Percentiles rank a stretch among this genome's conserved stretches.
These are phyloP conservation scores for Jatropha podagrica DNA, from an alignment of 441 rosid genomes.

Conservation along the genomic window DNA sequence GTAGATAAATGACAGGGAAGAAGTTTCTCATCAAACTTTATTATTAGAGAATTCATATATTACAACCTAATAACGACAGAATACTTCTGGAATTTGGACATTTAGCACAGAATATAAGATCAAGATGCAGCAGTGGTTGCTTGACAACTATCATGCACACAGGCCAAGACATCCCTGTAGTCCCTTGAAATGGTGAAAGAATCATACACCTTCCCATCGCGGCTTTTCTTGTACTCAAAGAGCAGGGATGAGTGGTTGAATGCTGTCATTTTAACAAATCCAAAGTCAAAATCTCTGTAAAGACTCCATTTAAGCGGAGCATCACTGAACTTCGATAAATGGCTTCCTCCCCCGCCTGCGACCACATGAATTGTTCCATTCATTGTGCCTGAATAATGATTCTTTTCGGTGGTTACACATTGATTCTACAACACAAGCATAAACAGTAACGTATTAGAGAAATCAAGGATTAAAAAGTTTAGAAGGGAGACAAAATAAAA, in stretches of 20 bases:
- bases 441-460: background rate
- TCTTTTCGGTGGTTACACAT: slow-evolving; percentile 54
- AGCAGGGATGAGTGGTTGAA: slow-evolving; percentile 69
- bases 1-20: background rate
- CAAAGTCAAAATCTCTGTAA: slow-evolving; percentile 68
- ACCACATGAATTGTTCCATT: slow-evolving; percentile 87
- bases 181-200: slow-evolving; percentile 81
- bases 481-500: too few species aligned
- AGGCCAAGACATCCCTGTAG: slow-evolving; percentile 77
- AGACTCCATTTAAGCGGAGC: slow-evolving; percentile 67
- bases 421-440: slow-evolving; percentile 49
- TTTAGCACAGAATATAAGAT: slow-evolving; percentile 8
- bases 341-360: slow-evolving; percentile 83
- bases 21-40: background rate
- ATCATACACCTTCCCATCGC: slow-evolving; percentile 68
- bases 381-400: slow-evolving; percentile 63
- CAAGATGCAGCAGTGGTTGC: slow-evolving; percentile 58
- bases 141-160: slow-evolving; percentile 69
- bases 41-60: background rate
- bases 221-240: slow-evolving; percentile 87
- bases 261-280: slow-evolving; percentile 83
- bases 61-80: background rate
- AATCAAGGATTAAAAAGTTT: background rate
- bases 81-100: background rate
- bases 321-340: slow-evolving; percentile 55